Percentiles rank a stretch among this genome's conserved stretches.
phyloP scores from a whole-genome alignment of 2,329 filamentous ascomycete species.

The Aurifilum marmelostoma region DNA sequence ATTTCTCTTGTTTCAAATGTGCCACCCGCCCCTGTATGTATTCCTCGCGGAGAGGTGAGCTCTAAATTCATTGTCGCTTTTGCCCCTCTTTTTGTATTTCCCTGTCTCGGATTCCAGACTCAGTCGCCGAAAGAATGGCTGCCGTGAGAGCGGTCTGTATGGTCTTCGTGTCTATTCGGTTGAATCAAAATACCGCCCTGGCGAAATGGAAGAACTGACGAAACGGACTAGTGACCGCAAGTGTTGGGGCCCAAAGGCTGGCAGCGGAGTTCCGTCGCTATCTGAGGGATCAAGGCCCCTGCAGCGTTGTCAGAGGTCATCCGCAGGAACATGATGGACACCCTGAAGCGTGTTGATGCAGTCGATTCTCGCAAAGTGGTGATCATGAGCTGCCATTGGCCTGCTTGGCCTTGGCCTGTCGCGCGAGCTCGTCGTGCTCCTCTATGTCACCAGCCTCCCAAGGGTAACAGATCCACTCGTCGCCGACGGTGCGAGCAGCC shows the following conservation, averaged over 20 bases:
- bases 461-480: constrained; percentile 98
- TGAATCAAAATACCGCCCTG: not conserved
- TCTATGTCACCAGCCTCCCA: constrained; percentile 97
- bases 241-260: not conserved
- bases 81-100: not conserved
- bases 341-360: constrained; percentile 9
- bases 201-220: not conserved
- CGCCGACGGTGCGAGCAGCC: constrained; percentile 84
- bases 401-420: constrained; percentile 43
- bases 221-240: not conserved
- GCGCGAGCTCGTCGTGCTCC: constrained; percentile 78
- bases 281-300: too few species aligned
- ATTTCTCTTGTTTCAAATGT: not conserved
- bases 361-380: not conserved
- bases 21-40: not conserved
- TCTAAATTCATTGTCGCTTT: not conserved
- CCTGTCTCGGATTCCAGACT: not conserved
- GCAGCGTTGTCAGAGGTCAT: constrained; percentile 3
- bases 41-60: not conserved
- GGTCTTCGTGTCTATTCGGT: not conserved
- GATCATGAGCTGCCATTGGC: constrained; percentile 22
- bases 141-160: not conserved
- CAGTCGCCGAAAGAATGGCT: not conserved
- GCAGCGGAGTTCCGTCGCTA: not conserved
- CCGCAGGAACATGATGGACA: not conserved